Evolutionary conservation across 129 eudicot genomes (phyloP).

Genomic region (Scalesia atractyloides): DNA sequence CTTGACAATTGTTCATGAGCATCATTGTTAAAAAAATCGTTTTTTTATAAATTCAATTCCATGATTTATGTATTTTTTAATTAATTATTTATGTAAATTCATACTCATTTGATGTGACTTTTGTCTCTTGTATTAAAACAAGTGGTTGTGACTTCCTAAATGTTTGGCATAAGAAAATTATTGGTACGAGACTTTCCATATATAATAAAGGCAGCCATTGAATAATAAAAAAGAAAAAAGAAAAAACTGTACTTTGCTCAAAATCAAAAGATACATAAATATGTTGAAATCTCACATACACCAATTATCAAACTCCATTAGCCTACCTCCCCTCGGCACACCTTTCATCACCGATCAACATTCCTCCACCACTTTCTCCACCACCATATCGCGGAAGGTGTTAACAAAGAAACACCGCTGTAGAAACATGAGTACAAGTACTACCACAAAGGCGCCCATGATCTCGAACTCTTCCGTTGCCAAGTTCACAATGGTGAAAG

Average conservation of each 20-base stretch:
- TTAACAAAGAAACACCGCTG: background rate
- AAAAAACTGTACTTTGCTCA: background rate
- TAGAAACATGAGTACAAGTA: background rate
- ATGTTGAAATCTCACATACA: background rate
- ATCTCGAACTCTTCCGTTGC: background rate
- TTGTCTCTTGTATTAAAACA: too few species aligned
- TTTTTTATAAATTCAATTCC: too few species aligned
- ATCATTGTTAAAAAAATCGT: too few species aligned
- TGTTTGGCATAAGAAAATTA: too few species aligned
- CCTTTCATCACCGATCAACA: background rate
- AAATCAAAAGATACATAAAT: background rate
- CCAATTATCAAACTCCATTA: background rate
- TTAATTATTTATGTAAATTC: too few species aligned
- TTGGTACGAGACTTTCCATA: too few species aligned
- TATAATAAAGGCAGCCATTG: too few species aligned
- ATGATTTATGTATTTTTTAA: too few species aligned
- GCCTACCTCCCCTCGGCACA: background rate
- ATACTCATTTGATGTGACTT: too few species aligned
- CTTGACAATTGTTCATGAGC: too few species aligned
- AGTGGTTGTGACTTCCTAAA: too few species aligned
- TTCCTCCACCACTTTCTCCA: background rate
- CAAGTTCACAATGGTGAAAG: constrained; percentile 26
- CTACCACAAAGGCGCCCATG: background rate
- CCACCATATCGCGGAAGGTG: background rate
- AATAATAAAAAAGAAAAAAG: too few species aligned